Percentiles rank a stretch among this genome's conserved stretches.
Evolutionary conservation across 1,139 yeast species (phyloP).

Genomic region (Kurtzmaniella natalensis): DNA sequence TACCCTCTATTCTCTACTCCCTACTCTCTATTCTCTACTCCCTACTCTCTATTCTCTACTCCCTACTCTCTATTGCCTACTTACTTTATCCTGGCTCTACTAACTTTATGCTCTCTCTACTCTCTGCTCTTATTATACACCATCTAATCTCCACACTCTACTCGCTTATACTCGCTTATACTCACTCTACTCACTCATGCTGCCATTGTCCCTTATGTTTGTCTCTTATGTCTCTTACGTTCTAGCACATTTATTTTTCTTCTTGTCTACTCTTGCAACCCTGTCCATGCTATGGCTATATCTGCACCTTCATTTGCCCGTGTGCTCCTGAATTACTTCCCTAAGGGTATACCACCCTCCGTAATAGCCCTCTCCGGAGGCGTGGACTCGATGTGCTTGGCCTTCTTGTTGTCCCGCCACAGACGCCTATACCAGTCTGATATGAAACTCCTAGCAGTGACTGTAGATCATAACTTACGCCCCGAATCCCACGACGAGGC

Average conservation of each 20-base stretch:
- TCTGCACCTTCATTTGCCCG: constrained; percentile 3
- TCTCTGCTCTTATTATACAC: too few relatives aligned
- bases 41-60: too few relatives aligned
- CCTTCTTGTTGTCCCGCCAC: constrained; percentile 39
- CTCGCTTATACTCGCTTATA: too few relatives aligned
- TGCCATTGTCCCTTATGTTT: neutral
- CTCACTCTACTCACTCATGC: too few relatives aligned
- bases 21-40: too few relatives aligned
- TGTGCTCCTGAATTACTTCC: constrained; percentile 3
- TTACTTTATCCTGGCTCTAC: too few relatives aligned
- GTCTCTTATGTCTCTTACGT: neutral
- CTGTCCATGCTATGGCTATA: constrained; percentile 1
- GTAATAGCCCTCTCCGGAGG: constrained; percentile 71
- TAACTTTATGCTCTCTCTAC: too few relatives aligned
- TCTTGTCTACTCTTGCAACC: neutral
- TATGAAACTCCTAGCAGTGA: constrained; percentile 41
- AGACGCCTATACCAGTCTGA: constrained; percentile 18
- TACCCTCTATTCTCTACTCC: neutral
- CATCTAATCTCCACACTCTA: too few relatives aligned
- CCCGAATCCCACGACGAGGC: constrained; percentile 48
- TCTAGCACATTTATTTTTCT: neutral
- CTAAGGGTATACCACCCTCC: constrained; percentile 9
- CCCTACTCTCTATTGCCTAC: too few relatives aligned
- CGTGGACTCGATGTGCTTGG: constrained; percentile 71
- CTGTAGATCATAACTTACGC: constrained; percentile 58